Evolutionary conservation across 495 filamentous ascomycete species (phyloP).

Genomic region (Penicillium riverlandense): DNA sequence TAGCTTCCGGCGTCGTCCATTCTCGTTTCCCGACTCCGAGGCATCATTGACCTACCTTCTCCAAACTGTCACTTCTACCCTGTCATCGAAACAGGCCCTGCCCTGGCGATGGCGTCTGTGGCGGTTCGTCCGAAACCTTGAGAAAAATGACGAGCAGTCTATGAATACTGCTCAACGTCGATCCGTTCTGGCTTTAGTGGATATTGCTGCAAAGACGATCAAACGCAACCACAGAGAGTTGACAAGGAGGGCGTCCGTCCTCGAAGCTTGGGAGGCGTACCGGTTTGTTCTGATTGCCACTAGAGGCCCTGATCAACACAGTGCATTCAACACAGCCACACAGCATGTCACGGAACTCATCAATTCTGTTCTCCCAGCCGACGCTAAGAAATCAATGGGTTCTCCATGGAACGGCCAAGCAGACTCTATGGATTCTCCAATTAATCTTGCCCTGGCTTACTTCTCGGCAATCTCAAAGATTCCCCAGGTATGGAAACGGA

Average conservation of each 20-base stretch:
- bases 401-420: conserved; percentile 32
- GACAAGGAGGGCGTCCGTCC: conserved; percentile 13
- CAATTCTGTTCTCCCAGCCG: conserved; percentile 18
- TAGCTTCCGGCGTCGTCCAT: conserved; percentile 21
- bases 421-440: conserved; percentile 25
- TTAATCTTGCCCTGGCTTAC: conserved; percentile 28
- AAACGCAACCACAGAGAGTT: conserved; percentile 25
- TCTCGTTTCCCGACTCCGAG: conserved; percentile 17
- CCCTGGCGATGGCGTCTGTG: conserved; percentile 45
- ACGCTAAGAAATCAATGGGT: conserved; percentile 23
- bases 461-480: conserved; percentile 25
- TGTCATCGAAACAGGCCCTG: conserved; percentile 28
- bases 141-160: conserved; percentile 22
- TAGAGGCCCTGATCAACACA: conserved; percentile 14
- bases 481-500: conserved; percentile 25
- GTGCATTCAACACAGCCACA: conserved; percentile 18
- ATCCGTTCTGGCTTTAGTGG: conserved; percentile 12
- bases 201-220: conserved; percentile 23
- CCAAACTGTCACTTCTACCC: conserved; percentile 20
- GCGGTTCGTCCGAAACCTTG: conserved; percentile 30
- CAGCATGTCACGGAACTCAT: conserved; percentile 23
- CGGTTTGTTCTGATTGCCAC: conserved; percentile 24
- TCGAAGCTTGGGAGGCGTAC: conserved; percentile 38
- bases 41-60: conserved; percentile 17
- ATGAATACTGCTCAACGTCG: conserved; percentile 10